Conservation (phyloP, 2,329 filamentous ascomycete species). For the Cephalotrichum gorgonifer region DNA sequence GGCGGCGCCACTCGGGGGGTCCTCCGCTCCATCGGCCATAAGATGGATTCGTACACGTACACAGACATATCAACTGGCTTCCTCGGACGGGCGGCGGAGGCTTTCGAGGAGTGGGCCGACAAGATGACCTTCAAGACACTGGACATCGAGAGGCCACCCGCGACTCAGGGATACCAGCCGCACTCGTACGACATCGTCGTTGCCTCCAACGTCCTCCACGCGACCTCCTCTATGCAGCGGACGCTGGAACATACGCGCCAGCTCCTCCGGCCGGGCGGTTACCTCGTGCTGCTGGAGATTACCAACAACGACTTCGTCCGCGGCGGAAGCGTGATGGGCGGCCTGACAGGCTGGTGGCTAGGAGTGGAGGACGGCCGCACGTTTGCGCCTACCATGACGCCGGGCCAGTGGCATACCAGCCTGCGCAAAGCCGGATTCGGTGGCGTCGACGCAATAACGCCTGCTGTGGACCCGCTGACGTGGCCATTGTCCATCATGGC, state of each 20-base stretch:
- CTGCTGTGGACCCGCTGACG: too few species aligned
- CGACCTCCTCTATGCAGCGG: slow-evolving; percentile 17
- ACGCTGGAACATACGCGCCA: slow-evolving; percentile 19
- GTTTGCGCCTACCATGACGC: slow-evolving; percentile 3
- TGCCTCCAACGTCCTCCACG: slow-evolving; percentile 26
- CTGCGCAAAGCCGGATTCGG: slow-evolving; percentile 6
- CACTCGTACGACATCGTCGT: slow-evolving; percentile 26
- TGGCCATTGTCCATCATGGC: too few species aligned
- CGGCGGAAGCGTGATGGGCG: slow-evolving; percentile 12
- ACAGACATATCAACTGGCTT: slow-evolving; percentile 32
- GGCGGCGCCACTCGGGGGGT: slow-evolving; percentile 27
- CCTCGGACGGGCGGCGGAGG: slow-evolving; percentile 23
- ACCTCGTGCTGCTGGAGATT: slow-evolving; percentile 32
- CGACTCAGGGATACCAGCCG: slow-evolving; percentile 19
- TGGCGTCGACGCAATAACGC: too few species aligned
- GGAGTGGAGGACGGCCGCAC: slow-evolving; percentile 12
- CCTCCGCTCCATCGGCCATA: slow-evolving; percentile 17
- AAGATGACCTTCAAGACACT: slow-evolving; percentile 7
- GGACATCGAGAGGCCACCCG: slow-evolving; percentile 15
- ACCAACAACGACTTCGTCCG: slow-evolving; percentile 10
- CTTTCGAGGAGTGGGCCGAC: slow-evolving; percentile 13
- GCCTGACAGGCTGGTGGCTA: slow-evolving; percentile 18
- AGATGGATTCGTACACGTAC: slow-evolving; percentile 28
- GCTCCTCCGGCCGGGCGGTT: slow-evolving; percentile 32
- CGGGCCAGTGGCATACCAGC: neutral